Conservation (phyloP, 352 stramenopile species). For the Albugo candida region DNA sequence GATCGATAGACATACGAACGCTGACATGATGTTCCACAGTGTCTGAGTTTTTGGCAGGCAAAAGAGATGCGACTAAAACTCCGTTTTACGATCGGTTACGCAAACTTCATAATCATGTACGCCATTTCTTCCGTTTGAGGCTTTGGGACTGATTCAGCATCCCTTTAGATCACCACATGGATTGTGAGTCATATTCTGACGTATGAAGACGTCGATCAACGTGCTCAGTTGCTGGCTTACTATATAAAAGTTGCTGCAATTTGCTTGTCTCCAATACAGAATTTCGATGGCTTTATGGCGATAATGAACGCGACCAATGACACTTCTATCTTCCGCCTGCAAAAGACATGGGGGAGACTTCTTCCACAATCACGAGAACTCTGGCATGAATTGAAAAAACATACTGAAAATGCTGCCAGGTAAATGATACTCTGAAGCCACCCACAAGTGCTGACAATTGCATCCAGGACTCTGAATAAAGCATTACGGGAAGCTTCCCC, state of each 20-base stretch:
- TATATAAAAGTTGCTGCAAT: conserved; percentile 72
- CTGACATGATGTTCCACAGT: conserved; percentile 15
- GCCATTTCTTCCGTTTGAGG: background rate
- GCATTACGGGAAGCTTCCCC: conserved; percentile 26
- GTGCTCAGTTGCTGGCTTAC: conserved; percentile 57
- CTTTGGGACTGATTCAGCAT: background rate
- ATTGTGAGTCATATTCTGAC: conserved; percentile 65
- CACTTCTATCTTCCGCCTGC: conserved; percentile 69
- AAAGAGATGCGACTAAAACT: conserved; percentile 54
- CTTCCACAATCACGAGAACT: conserved; percentile 42
- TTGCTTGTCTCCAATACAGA: conserved; percentile 56
- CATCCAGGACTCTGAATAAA: conserved; percentile 52
- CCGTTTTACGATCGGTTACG: conserved; percentile 66
- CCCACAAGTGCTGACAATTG: background rate
- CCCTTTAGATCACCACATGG: conserved; percentile 54
- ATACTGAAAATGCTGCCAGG: conserved; percentile 63
- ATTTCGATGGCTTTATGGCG: conserved; percentile 78
- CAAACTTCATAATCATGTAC: conserved; percentile 40
- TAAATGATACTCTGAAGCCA: conserved; percentile 1
- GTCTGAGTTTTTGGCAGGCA: conserved; percentile 55
- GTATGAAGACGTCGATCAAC: conserved; percentile 56
- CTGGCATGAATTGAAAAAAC: conserved; percentile 69
- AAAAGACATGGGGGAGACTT: conserved; percentile 70
- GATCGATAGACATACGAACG: background rate
- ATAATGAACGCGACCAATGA: conserved; percentile 82